Conservation (phyloP, 352 stramenopile species). For the Phytopythium ostracodes region DNA sequence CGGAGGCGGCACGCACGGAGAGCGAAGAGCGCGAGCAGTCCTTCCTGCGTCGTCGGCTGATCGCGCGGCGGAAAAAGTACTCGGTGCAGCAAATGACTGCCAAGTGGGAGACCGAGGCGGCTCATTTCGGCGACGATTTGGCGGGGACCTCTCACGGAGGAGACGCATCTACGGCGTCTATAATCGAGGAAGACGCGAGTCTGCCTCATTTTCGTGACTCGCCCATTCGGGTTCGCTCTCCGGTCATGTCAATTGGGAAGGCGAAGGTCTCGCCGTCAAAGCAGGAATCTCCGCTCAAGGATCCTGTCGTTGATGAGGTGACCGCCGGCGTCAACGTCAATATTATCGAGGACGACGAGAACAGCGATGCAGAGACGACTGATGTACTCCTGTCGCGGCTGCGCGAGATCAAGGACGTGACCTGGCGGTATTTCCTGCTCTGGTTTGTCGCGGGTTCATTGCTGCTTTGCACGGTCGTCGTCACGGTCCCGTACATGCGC, state of each 20-base stretch:
- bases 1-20: constrained; percentile 33
- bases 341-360: constrained; percentile 22
- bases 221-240: constrained; percentile 4
- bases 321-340: constrained; percentile 2
- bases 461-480: constrained; percentile 37
- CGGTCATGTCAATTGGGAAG: background rate
- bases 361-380: constrained; percentile 51
- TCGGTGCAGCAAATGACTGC: constrained; percentile 24
- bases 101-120: constrained; percentile 13
- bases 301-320: background rate
- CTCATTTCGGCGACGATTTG: constrained; percentile 6
- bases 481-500: constrained; percentile 33
- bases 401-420: constrained; percentile 31
- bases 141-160: background rate
- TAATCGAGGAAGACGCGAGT: background rate
- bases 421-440: constrained; percentile 31
- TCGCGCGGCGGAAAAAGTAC: constrained; percentile 36
- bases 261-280: background rate
- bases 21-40: constrained; percentile 52
- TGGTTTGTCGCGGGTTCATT: constrained; percentile 30
- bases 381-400: constrained; percentile 30
- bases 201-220: background rate
- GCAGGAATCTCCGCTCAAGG: background rate
- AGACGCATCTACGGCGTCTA: background rate
- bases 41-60: constrained; percentile 35